These are phyloP conservation scores for Annulohypoxylon moriforme DNA, from an alignment of 495 filamentous ascomycete species.

Conservation along the genomic window DNA sequence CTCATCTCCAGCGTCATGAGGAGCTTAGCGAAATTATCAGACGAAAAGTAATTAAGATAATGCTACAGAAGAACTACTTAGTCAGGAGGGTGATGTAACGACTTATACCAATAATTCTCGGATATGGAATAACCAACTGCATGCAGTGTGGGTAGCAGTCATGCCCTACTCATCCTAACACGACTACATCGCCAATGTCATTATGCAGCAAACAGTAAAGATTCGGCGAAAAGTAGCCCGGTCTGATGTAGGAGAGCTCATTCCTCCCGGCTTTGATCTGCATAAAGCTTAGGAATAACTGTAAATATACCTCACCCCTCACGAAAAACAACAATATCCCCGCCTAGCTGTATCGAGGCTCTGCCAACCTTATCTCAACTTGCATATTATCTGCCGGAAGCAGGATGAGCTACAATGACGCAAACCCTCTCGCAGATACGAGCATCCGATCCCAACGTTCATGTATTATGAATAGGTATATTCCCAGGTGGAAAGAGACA, in stretches of 20 bases:
- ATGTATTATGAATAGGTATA: neutral
- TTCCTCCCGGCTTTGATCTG: neutral
- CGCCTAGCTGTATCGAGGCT: neutral
- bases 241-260: neutral
- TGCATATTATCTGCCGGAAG: neutral
- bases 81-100: slow-evolving; percentile 7
- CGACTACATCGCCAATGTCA: neutral
- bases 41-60: neutral
- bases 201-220: neutral
- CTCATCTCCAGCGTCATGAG: neutral
- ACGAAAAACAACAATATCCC: neutral
- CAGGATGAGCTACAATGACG: neutral
- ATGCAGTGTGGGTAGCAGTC: slow-evolving; percentile 5
- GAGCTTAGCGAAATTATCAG: slow-evolving; percentile 1
- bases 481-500: neutral
- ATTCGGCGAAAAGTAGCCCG: neutral
- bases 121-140: neutral
- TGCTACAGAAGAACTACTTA: neutral
- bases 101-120: slow-evolving; percentile 1
- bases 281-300: neutral
- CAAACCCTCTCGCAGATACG: neutral
- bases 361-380: slow-evolving; percentile 27
- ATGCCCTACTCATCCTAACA: slow-evolving; percentile 10
- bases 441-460: neutral
- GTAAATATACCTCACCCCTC: neutral